Percentiles rank a stretch among this genome's conserved stretches.
Evolutionary conservation across 441 rosid species (phyloP).

Genomic region (Arabidopsis lyrata): DNA sequence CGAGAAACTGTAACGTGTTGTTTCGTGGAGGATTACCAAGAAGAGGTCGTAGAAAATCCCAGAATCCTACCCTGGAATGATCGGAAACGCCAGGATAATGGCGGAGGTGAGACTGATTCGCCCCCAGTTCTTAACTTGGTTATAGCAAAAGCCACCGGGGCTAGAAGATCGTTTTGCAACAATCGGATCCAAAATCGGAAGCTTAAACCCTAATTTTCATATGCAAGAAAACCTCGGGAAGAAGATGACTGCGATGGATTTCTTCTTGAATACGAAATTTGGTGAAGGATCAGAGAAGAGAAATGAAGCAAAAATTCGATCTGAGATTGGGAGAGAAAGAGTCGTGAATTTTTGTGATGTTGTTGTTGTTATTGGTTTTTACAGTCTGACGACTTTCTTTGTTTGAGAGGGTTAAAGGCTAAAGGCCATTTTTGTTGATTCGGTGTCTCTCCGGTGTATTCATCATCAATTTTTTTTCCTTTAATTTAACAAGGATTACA

Average conservation of each 20-base stretch:
- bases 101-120: conserved; percentile 90
- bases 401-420: conserved; percentile 2
- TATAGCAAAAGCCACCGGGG: conserved; percentile 44
- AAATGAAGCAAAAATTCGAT: not conserved
- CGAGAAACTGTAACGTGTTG: conserved; percentile 66
- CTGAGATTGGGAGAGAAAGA: conserved; percentile 11
- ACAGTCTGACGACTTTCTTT: conserved; percentile 12
- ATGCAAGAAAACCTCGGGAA: not conserved
- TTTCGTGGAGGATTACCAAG: conserved; percentile 66
- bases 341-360: conserved; percentile 1
- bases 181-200: conserved; percentile 25
- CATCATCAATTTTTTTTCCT: no score
- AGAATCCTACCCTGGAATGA: conserved; percentile 71
- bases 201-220: conserved; percentile 57
- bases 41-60: conserved; percentile 68
- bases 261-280: not conserved
- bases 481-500: no score
- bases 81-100: conserved; percentile 60
- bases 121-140: conserved; percentile 77
- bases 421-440: not conserved
- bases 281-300: not conserved
- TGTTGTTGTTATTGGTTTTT: not conserved
- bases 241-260: conserved; percentile 24
- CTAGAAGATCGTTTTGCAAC: conserved; percentile 14
- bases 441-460: conserved; percentile 8